Base-by-base conservation (phyloP, 2,329 filamentous ascomycete species). In the Cyanodermella asteris region DNA sequence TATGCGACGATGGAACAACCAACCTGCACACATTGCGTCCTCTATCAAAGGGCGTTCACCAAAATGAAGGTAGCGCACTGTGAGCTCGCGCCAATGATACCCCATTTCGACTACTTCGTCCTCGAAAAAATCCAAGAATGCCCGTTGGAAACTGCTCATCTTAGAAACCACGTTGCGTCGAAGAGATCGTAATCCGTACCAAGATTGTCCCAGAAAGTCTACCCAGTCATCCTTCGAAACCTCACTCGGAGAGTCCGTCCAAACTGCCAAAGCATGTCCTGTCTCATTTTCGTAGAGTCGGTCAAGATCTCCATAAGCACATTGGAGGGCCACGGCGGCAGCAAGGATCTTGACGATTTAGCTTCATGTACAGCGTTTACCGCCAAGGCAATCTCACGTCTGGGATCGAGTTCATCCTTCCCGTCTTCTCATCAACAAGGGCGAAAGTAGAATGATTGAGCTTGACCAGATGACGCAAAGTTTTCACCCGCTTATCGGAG, bases 41-140 rank as follows among this genome's bases (percentile, higher is more conserved):
- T n/a, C n/a, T n/a, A 91, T 64, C 29, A 97, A 50, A 4, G 84
- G 82, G 42, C 75, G 57, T 24, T 74, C 58, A 17, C 71, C 73
- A 20, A 59, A 50, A 34, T 84, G 76, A 22, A 97, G 49, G 42
- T 74, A 94, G 32, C 82, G 64, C 3, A 67, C 53, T 6, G 90
- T 55, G 3, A 91, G 65, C 26, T 59, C 56, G 41, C 73, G 76
- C 78, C 87, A 93, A 42, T 91, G 65, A 44, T 93, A 94, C 18
- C 67, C 59, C 38, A 71, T 64, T 11, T 55, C 53, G 3, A 77
- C 81, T 16, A 94, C 56, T 39, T 80, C 69, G 44, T 97, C 87
- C 45, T 97, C 87, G 42, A 91, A 94, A 44, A 87, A 94, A 45
- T 97, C 82, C 28, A 97, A 58, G 42, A 72, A 97, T 1, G 81